Conservation (phyloP, 345 rosid genomes). For the Eucalyptus shirleyi region DNA sequence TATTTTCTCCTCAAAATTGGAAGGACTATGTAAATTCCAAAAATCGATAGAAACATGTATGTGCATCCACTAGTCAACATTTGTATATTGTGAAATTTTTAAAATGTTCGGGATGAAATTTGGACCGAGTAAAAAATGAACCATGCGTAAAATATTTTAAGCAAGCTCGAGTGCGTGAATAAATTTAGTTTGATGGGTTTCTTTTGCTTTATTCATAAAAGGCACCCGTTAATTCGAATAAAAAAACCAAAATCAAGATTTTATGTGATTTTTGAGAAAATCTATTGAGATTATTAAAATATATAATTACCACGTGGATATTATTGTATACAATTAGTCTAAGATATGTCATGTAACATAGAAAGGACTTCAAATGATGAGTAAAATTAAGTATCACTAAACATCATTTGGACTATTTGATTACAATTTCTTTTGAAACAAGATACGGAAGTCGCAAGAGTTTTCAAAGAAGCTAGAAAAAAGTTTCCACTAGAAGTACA, state of each 20-base stretch:
- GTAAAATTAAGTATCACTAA: not conserved
- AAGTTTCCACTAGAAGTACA: not conserved
- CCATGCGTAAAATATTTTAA: not conserved
- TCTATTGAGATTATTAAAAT: not conserved
- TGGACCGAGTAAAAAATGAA: not conserved
- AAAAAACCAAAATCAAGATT: not conserved
- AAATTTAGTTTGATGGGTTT: not conserved
- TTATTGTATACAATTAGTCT: not conserved
- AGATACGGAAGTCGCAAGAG: not conserved
- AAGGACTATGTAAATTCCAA: not conserved
- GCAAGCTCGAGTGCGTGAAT: not conserved
- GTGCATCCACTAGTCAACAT: not conserved
- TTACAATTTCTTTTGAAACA: accelerated
- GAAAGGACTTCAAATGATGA: not conserved
- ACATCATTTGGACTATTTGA: not conserved
- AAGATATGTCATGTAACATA: not conserved
- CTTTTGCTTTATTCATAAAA: not conserved
- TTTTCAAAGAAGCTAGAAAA: not conserved
- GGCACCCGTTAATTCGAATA: not conserved
- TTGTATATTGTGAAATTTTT: not conserved
- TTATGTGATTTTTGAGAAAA: not conserved
- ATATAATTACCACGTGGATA: not conserved
- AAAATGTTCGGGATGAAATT: not conserved
- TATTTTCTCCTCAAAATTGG: not conserved
- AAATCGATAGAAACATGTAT: not conserved